These are phyloP conservation scores for Trypanosoma grayi DNA, from an alignment of 208 protist genomes.

Conservation along the genomic window DNA sequence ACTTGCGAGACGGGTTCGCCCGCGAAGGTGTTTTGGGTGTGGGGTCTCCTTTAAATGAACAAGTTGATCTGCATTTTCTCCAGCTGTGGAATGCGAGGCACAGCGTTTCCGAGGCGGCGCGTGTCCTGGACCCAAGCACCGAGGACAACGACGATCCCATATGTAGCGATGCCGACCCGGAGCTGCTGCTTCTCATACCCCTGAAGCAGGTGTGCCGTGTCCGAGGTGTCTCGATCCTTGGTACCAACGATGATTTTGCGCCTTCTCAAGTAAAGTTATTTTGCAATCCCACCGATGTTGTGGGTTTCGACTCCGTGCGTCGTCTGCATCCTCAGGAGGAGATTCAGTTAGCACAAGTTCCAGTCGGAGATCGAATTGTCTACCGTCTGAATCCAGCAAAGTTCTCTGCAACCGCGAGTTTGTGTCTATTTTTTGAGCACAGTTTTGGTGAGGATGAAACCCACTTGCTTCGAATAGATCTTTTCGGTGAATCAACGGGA, in stretches of 20 bases:
- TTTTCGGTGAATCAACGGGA: conserved; percentile 75
- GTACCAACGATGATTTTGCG: conserved; percentile 48
- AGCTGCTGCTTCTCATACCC: conserved; percentile 73
- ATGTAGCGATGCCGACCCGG: conserved; percentile 78
- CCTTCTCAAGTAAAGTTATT: conserved; percentile 76
- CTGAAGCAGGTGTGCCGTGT: conserved; percentile 59
- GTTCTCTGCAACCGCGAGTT: conserved; percentile 46
- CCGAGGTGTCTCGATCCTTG: conserved; percentile 62
- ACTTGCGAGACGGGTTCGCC: conserved; percentile 65
- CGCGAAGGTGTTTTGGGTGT: conserved; percentile 64
- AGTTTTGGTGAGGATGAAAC: conserved; percentile 74
- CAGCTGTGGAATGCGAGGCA: conserved; percentile 74
- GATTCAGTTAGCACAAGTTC: conserved; percentile 57
- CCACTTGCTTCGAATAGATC: conserved; percentile 75
- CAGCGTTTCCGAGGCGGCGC: conserved; percentile 35
- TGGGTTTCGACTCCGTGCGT: conserved; percentile 77
- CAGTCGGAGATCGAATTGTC: conserved; percentile 61
- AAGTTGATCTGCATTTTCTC: conserved; percentile 51
- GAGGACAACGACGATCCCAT: conserved; percentile 57
- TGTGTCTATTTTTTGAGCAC: conserved; percentile 74
- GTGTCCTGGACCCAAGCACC: conserved; percentile 52
- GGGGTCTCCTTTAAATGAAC: conserved; percentile 61
- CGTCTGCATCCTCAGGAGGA: conserved; percentile 72
- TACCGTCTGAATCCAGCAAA: conserved; percentile 75
- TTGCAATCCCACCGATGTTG: conserved; percentile 57